A percentile compares a stretch with the other conserved stretches of the same genome.
Conservation (phyloP, 805 yeast species). For the Komagataella populi region DNA sequence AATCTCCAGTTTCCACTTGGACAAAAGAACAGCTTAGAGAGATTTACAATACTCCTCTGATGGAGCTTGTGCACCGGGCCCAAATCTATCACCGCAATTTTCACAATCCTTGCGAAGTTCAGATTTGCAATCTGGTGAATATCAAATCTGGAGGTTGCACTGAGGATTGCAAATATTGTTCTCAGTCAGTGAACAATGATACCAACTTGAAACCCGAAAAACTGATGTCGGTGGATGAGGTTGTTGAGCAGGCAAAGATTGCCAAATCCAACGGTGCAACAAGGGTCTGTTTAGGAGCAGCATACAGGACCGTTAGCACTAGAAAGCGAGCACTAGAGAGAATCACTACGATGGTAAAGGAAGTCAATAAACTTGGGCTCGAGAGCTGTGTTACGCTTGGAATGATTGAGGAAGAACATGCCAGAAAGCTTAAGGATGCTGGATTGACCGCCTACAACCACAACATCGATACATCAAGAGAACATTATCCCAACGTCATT, state of each 20-base stretch:
- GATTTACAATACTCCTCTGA: slow-evolving; percentile 52
- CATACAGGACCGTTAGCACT: slow-evolving; percentile 80
- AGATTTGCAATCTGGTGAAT: slow-evolving; percentile 60
- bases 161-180: slow-evolving; percentile 73
- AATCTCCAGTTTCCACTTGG: slow-evolving; percentile 31
- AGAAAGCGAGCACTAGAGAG: slow-evolving; percentile 52
- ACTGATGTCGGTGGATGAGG: slow-evolving; percentile 46
- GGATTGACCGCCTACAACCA: slow-evolving; percentile 78
- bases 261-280: slow-evolving; percentile 66
- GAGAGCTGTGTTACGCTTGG: slow-evolving; percentile 77
- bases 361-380: slow-evolving; percentile 51
- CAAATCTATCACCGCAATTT: slow-evolving; percentile 52
- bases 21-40: slow-evolving; percentile 42
- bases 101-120: slow-evolving; percentile 60
- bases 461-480: slow-evolving; percentile 69
- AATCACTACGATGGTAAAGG: slow-evolving; percentile 51
- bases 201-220: slow-evolving; percentile 66
- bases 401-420: slow-evolving; percentile 60
- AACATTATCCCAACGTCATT: slow-evolving; percentile 61
- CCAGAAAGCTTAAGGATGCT: slow-evolving; percentile 41
- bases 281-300: slow-evolving; percentile 77
- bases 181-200: slow-evolving; percentile 56
- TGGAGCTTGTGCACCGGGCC: slow-evolving; percentile 45
- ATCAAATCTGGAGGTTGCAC: slow-evolving; percentile 76
- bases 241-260: slow-evolving; percentile 43